Percentiles rank a stretch among this genome's conserved stretches.
phyloP scores from a whole-genome alignment of 2,329 filamentous ascomycete genomes.

The Passalora sequoiae region DNA sequence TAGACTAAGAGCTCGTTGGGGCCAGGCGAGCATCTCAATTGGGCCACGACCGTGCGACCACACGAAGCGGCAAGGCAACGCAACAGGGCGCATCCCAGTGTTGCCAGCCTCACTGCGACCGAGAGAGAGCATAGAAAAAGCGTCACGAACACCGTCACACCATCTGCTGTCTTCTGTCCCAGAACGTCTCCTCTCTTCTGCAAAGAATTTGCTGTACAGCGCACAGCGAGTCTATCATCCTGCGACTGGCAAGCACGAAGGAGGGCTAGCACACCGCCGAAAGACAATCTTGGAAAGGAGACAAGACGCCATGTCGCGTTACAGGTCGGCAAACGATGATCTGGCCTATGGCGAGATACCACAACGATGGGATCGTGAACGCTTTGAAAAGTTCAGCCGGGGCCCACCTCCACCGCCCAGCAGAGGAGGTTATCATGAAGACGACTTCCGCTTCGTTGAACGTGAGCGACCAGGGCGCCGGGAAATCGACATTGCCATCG shows the following conservation, averaged over 20 bases:
- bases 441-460: slow-evolving; percentile 40
- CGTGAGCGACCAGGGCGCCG: slow-evolving; percentile 37
- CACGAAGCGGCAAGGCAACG: slow-evolving; percentile 1
- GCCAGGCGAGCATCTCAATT: background rate
- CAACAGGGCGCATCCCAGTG: slow-evolving; percentile 5
- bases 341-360: slow-evolving; percentile 42
- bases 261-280: slow-evolving; percentile 1
- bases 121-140: no score
- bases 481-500: slow-evolving; percentile 42
- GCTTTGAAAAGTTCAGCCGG: slow-evolving; percentile 44
- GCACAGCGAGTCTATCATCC: background rate
- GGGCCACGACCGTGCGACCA: slow-evolving; percentile 2
- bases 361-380: slow-evolving; percentile 49
- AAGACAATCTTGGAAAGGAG: slow-evolving; percentile 1
- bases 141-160: no score
- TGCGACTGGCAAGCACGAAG: slow-evolving; percentile 3
- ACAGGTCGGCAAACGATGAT: slow-evolving; percentile 37
- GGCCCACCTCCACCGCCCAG: slow-evolving; percentile 19
- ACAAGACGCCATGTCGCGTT: slow-evolving; percentile 24
- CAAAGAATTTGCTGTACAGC: no score
- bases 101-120: slow-evolving; percentile 8
- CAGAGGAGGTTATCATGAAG: slow-evolving; percentile 37
- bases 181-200: no score
- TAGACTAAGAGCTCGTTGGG: background rate
- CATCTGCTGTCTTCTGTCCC: no score